phyloP scores from a whole-genome alignment of 2,329 filamentous ascomycete genomes.

The Sporothrix globosa region DNA sequence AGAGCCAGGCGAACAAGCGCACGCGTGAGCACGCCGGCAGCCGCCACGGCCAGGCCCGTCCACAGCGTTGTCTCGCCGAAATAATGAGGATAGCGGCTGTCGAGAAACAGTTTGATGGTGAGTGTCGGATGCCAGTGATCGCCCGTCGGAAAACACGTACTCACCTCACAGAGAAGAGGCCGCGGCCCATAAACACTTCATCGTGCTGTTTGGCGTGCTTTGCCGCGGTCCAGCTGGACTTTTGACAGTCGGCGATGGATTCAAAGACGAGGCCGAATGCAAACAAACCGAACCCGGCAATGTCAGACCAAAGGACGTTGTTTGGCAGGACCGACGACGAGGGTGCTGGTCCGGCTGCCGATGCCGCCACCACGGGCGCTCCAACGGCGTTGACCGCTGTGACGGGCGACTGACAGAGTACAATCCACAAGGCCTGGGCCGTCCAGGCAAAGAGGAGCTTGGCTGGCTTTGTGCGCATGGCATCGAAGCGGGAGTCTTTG shows the following conservation, averaged over 20 bases:
- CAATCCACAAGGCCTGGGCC: conserved; percentile 69
- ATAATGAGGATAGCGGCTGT: conserved; percentile 67
- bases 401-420: conserved; percentile 67
- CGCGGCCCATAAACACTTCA: conserved; percentile 66
- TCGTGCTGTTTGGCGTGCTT: conserved; percentile 68
- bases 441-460: conserved; percentile 47
- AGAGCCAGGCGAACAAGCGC: conserved; percentile 60
- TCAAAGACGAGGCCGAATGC: conserved; percentile 63
- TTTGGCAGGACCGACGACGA: conserved; percentile 52
- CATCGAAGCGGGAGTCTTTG: conserved; percentile 57
- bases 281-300: conserved; percentile 55
- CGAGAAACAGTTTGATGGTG: neutral
- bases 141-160: neutral
- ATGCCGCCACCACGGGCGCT: neutral
- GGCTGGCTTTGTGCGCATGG: conserved; percentile 45
- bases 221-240: conserved; percentile 62
- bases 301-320: conserved; percentile 43
- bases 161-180: conserved; percentile 60
- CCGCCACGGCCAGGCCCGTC: conserved; percentile 65
- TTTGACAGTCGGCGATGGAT: conserved; percentile 65
- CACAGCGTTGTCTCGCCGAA: conserved; percentile 72
- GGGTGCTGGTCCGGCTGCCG: conserved; percentile 40
- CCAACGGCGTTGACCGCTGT: conserved; percentile 63
- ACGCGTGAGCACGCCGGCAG: conserved; percentile 59
- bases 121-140: neutral